Conservation (phyloP, 2,329 filamentous ascomycete genomes). For the Akanthomyces lecanii region DNA sequence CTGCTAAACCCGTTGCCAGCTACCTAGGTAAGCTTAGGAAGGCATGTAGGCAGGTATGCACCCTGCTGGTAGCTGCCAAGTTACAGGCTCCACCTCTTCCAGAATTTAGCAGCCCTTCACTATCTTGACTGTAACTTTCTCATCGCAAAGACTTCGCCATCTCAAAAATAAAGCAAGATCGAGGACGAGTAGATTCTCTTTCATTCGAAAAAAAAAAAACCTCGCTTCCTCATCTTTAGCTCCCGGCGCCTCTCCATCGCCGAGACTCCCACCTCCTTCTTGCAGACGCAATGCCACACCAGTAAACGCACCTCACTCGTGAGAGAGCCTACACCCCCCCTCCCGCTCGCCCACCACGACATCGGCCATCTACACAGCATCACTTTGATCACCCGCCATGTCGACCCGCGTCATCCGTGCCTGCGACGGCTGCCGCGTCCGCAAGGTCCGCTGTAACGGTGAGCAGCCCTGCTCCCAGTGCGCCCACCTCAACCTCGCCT, state of each 20-base stretch:
- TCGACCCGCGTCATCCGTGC: conserved; percentile 23
- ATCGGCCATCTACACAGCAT: neutral
- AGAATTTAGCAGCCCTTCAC: neutral
- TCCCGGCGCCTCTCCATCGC: neutral
- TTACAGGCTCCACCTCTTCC: conserved; percentile 2
- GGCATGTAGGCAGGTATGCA: too few species aligned
- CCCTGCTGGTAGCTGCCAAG: neutral
- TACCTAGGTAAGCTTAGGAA: neutral
- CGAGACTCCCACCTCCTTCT: neutral
- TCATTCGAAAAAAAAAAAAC: too few species aligned
- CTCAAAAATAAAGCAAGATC: neutral
- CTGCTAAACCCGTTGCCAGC: neutral
- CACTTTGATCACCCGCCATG: neutral
- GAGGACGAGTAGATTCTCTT: neutral
- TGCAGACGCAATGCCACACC: conserved; percentile 1
- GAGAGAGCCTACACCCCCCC: neutral
- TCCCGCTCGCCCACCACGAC: neutral
- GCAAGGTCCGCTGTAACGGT: conserved; percentile 36
- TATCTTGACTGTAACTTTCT: neutral
- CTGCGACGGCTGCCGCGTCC: conserved; percentile 36
- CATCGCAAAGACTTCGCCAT: neutral
- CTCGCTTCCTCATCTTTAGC: too few species aligned
- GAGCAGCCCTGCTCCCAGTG: conserved; percentile 34
- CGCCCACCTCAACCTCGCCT: conserved; percentile 31
- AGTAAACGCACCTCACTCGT: neutral